Evolutionary conservation across 768 basidiomycete genomes (phyloP).

Genomic region (Pisolithus orientalis): DNA sequence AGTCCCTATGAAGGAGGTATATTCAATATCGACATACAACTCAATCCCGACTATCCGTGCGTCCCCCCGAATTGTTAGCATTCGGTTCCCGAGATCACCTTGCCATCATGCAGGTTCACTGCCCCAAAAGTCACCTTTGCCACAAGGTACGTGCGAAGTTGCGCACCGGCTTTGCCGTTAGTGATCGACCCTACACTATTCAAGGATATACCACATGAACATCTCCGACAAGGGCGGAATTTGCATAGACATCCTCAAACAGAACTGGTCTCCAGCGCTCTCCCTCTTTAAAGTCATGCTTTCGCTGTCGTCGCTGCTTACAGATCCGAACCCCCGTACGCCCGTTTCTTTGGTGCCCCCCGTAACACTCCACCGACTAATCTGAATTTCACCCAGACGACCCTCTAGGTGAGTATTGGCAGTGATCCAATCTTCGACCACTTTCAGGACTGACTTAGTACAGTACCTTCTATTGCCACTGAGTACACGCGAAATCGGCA

Average conservation of each 20-base stretch:
- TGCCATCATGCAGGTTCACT: slow-evolving; percentile 44
- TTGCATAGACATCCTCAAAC: slow-evolving; percentile 89
- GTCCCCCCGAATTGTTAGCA: slow-evolving; percentile 16
- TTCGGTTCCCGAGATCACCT: neutral
- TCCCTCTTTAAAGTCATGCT: slow-evolving; percentile 94
- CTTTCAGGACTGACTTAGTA: neutral
- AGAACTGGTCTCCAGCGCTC: slow-evolving; percentile 90
- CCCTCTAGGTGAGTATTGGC: slow-evolving; percentile 48
- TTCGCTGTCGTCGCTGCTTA: slow-evolving; percentile 85
- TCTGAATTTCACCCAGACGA: slow-evolving; percentile 41
- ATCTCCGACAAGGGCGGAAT: slow-evolving; percentile 73
- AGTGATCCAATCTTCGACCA: neutral
- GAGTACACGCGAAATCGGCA: slow-evolving; percentile 61
- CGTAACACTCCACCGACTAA: slow-evolving; percentile 7
- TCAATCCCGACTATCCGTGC: slow-evolving; percentile 77
- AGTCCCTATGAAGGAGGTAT: slow-evolving; percentile 78
- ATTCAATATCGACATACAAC: slow-evolving; percentile 59
- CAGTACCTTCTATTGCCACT: slow-evolving; percentile 67
- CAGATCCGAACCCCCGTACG: slow-evolving; percentile 91
- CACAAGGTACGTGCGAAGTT: slow-evolving; percentile 46
- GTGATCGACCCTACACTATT: neutral
- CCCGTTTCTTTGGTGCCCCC: slow-evolving; percentile 6
- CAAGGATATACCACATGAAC: slow-evolving; percentile 87
- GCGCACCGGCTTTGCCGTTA: neutral
- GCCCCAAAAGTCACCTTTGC: slow-evolving; percentile 72